These are phyloP conservation scores for Leishmania aethiopica DNA, from an alignment of 208 protist genomes.

Conservation along the genomic window DNA sequence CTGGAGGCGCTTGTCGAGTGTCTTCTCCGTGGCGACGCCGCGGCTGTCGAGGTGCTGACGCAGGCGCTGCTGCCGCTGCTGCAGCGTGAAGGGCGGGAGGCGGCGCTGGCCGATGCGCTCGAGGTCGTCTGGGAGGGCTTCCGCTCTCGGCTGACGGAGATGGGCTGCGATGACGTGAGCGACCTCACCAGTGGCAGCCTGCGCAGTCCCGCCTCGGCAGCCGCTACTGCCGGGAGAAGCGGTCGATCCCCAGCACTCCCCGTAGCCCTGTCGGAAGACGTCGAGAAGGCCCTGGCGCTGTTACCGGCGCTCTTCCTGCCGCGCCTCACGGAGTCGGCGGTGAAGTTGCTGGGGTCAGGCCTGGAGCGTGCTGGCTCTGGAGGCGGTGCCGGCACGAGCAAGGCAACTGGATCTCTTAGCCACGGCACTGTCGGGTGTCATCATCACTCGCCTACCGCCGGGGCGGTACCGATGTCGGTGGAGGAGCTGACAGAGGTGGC, in stretches of 20 bases:
- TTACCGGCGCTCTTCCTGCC: constrained; percentile 43
- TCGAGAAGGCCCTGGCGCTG: constrained; percentile 46
- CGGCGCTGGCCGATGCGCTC: constrained; percentile 32
- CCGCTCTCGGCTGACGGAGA: constrained; percentile 28
- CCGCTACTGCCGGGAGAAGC: neutral
- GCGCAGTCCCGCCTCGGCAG: neutral
- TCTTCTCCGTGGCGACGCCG: constrained; percentile 27
- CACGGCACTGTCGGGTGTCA: neutral
- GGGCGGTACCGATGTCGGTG: constrained; percentile 5
- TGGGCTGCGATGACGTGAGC: constrained; percentile 22
- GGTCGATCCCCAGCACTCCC: neutral
- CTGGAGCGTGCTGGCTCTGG: neutral
- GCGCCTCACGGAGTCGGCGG: constrained; percentile 40
- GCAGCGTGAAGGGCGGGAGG: constrained; percentile 23
- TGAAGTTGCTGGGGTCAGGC: constrained; percentile 9
- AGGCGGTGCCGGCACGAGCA: neutral
- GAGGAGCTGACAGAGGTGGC: constrained; percentile 31
- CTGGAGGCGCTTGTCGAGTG: constrained; percentile 20
- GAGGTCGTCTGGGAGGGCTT: constrained; percentile 24
- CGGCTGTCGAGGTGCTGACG: constrained; percentile 14
- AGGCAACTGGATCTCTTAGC: neutral
- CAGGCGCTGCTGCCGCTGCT: constrained; percentile 28
- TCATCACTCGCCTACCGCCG: neutral
- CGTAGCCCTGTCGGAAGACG: constrained; percentile 4
- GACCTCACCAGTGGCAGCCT: neutral